These are phyloP conservation scores for Tulasnella sp. DNA, from an alignment of 768 basidiomycete species.

Conservation along the genomic window DNA sequence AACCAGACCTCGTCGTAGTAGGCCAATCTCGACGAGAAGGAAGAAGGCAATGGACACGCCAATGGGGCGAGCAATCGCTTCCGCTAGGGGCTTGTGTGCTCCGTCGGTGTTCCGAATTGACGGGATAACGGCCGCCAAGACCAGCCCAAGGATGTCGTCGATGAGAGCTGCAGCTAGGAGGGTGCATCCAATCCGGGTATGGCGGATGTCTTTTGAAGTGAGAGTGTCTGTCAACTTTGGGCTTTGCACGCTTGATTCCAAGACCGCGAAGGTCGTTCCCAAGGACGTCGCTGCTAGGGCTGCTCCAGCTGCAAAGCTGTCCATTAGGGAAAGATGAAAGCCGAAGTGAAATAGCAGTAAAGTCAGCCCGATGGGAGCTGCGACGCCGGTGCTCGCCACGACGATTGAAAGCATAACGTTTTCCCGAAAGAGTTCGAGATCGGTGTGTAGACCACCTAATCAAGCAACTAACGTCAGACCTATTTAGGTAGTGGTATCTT, in stretches of 20 bases:
- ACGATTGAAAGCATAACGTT: constrained; percentile 43
- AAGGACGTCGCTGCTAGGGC: constrained; percentile 56
- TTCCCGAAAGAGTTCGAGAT: constrained; percentile 38
- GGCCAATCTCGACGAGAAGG: not conserved
- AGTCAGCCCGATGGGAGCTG: constrained; percentile 44
- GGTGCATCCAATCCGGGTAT: constrained; percentile 48
- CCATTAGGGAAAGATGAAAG: constrained; percentile 37
- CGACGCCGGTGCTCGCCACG: constrained; percentile 47
- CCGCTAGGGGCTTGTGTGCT: not conserved
- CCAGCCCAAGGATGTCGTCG: constrained; percentile 57
- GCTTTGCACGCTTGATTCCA: constrained; percentile 25
- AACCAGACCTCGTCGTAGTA: not conserved
- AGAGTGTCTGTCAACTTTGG: constrained; percentile 29
- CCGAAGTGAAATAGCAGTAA: constrained; percentile 39
- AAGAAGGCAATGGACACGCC: constrained; percentile 15
- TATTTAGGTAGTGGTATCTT: not conserved
- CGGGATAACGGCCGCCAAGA: constrained; percentile 49
- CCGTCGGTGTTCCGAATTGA: not conserved
- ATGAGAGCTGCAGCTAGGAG: constrained; percentile 55
- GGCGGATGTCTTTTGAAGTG: constrained; percentile 33
- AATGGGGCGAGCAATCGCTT: constrained; percentile 6
- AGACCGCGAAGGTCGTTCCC: constrained; percentile 57
- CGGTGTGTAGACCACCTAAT: constrained; percentile 48
- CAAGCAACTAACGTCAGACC: not conserved
- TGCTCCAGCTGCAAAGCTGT: constrained; percentile 55